These are phyloP conservation scores for Neofusicoccum parvum DNA, from an alignment of 2,329 filamentous ascomycete genomes.

Conservation along the genomic window DNA sequence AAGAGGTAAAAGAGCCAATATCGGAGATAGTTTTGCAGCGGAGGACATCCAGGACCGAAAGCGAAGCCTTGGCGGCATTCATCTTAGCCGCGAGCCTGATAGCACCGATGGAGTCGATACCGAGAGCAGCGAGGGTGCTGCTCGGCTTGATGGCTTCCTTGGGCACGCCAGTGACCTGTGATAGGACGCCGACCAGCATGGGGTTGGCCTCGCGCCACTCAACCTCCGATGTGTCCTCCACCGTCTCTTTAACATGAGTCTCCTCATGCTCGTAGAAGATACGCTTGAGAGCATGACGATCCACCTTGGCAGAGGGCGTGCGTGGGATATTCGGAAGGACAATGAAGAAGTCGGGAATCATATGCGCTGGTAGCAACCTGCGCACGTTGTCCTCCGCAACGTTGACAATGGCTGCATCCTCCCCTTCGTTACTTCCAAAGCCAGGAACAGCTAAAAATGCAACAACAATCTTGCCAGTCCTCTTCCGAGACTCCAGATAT, in stretches of 20 bases:
- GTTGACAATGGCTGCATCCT: conserved; percentile 14
- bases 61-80: conserved; percentile 30
- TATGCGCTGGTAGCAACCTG: conserved; percentile 21
- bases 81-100: conserved; percentile 64
- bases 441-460: conserved; percentile 35
- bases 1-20: conserved; percentile 20
- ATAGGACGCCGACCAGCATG: conserved; percentile 56
- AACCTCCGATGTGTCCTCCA: not conserved
- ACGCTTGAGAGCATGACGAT: conserved; percentile 26
- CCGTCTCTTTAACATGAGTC: conserved; percentile 1
- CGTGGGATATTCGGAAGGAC: conserved; percentile 19
- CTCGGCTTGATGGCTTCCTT: conserved; percentile 64
- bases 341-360: conserved; percentile 23
- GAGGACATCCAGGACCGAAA: conserved; percentile 35
- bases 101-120: conserved; percentile 81
- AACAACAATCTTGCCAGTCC: conserved; percentile 30
- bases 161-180: conserved; percentile 57
- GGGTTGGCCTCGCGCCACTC: conserved; percentile 54
- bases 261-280: conserved; percentile 24
- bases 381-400: not conserved
- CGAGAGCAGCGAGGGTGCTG: conserved; percentile 63
- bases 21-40: conserved; percentile 34
- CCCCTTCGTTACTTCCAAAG: not conserved
- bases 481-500: conserved; percentile 14
- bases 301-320: conserved; percentile 29